These are phyloP conservation scores for Neurospora sp. DNA, from an alignment of 495 filamentous ascomycete genomes.

Conservation along the genomic window DNA sequence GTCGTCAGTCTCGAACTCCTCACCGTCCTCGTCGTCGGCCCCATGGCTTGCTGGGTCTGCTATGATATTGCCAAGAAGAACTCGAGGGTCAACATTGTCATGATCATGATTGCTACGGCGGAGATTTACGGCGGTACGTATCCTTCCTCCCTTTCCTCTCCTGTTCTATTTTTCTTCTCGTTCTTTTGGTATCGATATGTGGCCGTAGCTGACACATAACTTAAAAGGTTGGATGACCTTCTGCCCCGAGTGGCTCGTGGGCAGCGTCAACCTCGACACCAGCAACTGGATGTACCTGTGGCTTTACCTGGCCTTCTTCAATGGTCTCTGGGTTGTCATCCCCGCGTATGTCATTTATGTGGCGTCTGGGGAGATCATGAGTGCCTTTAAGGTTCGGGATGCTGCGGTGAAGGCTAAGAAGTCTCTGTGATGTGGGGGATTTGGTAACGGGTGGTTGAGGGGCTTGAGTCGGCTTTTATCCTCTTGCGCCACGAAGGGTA, in stretches of 20 bases:
- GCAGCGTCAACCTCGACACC: conserved; percentile 63
- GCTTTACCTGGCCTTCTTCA: conserved; percentile 89
- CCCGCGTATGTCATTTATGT: conserved; percentile 69
- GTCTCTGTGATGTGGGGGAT: background rate
- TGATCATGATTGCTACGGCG: conserved; percentile 73
- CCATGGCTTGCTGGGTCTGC: conserved; percentile 60
- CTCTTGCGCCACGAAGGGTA: background rate
- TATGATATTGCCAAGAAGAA: conserved; percentile 52
- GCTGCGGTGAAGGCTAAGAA: conserved; percentile 19
- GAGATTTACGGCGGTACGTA: conserved; percentile 77
- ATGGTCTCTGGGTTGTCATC: conserved; percentile 77
- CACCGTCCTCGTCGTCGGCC: conserved; percentile 71
- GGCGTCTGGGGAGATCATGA: conserved; percentile 47
- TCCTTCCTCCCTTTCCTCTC: background rate
- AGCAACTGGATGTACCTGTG: conserved; percentile 78
- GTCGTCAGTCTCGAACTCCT: conserved; percentile 77
- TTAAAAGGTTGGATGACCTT: conserved; percentile 81
- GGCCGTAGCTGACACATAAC: background rate
- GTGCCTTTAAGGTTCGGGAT: conserved; percentile 39
- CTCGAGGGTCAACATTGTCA: conserved; percentile 55
- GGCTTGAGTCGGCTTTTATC: background rate
- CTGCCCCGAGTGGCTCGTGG: conserved; percentile 83
- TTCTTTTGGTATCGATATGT: background rate
- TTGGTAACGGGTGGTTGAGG: background rate
- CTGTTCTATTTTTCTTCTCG: background rate